Evolutionary conservation across 2,329 filamentous ascomycete species (phyloP).

Genomic region (Claviceps citrina): DNA sequence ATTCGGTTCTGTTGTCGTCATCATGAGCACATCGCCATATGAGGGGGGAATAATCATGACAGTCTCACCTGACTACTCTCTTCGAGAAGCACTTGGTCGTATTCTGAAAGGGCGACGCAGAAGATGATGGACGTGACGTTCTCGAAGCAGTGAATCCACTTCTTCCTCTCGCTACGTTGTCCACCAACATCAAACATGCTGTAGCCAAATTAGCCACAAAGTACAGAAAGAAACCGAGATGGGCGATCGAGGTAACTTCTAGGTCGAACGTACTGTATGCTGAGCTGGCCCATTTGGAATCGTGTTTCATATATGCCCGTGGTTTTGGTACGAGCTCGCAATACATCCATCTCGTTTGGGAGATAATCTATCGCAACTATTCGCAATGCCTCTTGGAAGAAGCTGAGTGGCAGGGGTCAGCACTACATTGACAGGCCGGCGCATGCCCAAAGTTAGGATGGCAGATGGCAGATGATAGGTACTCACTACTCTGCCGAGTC

Average conservation of each 20-base stretch:
- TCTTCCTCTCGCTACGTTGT: constrained; percentile 93
- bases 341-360: constrained; percentile 84
- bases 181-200: constrained; percentile 99
- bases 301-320: constrained; percentile 98
- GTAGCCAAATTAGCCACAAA: constrained; percentile 11
- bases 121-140: constrained; percentile 99
- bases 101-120: constrained; percentile 93
- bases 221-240: background rate
- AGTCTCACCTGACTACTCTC: constrained; percentile 79
- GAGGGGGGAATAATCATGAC: background rate
- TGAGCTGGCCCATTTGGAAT: constrained; percentile 96
- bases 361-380: constrained; percentile 78
- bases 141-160: constrained; percentile 99
- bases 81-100: constrained; percentile 91
- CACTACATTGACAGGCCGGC: background rate
- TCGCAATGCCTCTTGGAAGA: constrained; percentile 82
- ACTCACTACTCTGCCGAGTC: constrained; percentile 95
- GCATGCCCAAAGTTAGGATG: background rate
- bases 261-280: constrained; percentile 67
- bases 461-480: too few relatives aligned
- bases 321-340: constrained; percentile 91
- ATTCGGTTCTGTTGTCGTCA: constrained; percentile 66
- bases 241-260: background rate
- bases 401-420: constrained; percentile 39
- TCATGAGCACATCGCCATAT: background rate